Conservation (phyloP, 1,284 basidiomycete genomes). For the Heterobasidion parviporum region DNA sequence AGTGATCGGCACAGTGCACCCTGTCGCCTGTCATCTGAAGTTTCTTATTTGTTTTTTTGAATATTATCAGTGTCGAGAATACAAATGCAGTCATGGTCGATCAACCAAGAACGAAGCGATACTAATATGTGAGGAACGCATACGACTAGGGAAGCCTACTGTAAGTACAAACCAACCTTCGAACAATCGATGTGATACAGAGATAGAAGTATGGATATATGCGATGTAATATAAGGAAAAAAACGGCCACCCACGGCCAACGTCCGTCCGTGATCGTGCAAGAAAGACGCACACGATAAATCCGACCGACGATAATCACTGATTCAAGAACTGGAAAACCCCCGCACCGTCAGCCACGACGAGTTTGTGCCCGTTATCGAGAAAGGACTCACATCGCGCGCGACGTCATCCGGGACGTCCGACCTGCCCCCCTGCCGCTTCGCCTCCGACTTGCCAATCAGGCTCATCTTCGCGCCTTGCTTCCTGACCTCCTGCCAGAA, state of each 20-base stretch:
- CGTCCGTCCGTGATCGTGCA: not conserved
- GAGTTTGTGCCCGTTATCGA: not conserved
- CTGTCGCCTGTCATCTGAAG: slow-evolving; percentile 13
- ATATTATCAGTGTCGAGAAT: too few relatives aligned
- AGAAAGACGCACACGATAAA: not conserved
- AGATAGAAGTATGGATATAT: too few relatives aligned
- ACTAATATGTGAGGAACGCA: too few relatives aligned
- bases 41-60: too few relatives aligned
- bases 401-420: slow-evolving; percentile 34
- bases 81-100: too few relatives aligned
- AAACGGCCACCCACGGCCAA: too few relatives aligned
- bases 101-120: too few relatives aligned
- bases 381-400: slow-evolving; percentile 2
- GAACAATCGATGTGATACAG: too few relatives aligned
- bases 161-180: too few relatives aligned
- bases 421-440: slow-evolving; percentile 46
- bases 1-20: slow-evolving; percentile 33
- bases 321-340: not conserved
- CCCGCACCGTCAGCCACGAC: not conserved
- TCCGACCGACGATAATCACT: not conserved
- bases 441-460: slow-evolving; percentile 61
- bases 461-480: slow-evolving; percentile 42
- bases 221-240: too few relatives aligned
- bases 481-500: slow-evolving; percentile 58
- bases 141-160: too few relatives aligned